Evolutionary conservation across 306 rosid species (phyloP).

Genomic region (Cucurbita maxima): DNA sequence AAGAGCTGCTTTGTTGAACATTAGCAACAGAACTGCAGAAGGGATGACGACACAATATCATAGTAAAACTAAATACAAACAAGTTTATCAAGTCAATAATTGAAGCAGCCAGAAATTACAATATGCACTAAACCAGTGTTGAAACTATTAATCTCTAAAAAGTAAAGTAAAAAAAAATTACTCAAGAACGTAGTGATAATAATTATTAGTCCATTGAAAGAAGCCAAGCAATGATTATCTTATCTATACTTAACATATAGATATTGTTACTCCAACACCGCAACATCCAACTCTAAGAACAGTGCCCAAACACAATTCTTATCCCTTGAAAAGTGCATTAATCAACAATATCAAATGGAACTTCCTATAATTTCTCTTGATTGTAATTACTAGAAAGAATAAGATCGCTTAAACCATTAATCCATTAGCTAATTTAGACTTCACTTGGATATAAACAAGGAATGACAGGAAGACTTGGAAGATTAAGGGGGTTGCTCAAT

Average conservation of each 20-base stretch:
- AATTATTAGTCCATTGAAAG: neutral
- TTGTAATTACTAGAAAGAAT: neutral
- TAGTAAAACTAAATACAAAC: neutral
- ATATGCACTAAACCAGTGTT: neutral
- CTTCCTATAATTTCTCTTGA: neutral
- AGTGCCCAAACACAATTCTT: neutral
- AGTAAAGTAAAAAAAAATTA: neutral
- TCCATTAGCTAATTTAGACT: neutral
- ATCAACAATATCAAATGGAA: neutral
- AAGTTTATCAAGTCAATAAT: neutral
- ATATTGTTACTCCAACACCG: neutral
- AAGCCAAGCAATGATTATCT: neutral
- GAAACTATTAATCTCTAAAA: neutral
- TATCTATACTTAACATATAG: neutral
- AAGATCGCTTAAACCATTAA: neutral
- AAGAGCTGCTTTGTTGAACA: slow-evolving; percentile 95
- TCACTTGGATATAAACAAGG: neutral
- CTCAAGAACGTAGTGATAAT: neutral
- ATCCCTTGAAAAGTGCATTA: neutral
- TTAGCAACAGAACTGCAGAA: slow-evolving; percentile 62
- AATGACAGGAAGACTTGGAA: neutral
- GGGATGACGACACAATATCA: neutral
- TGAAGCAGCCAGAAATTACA: neutral
- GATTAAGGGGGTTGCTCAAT: neutral
- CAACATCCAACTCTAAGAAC: neutral